phyloP scores from a whole-genome alignment of 352 stramenopile species.

The Peronosclerospora sorghi region DNA sequence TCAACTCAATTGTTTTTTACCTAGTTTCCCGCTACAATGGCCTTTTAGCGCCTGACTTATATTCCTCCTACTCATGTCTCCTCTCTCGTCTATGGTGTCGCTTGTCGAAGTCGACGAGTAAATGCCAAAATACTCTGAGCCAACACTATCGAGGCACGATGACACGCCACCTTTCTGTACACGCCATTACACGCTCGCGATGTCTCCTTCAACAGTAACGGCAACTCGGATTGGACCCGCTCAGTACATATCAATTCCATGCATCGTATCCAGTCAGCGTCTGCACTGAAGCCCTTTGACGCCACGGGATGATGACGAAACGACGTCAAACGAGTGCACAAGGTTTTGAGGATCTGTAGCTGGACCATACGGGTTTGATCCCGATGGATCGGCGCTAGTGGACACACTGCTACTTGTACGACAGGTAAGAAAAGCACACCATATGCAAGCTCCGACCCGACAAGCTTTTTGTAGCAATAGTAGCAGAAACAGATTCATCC shows the following conservation, averaged over 20 bases:
- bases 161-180: slow-evolving; percentile 7
- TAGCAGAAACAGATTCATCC: slow-evolving; percentile 44
- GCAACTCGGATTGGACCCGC: slow-evolving; percentile 34
- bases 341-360: slow-evolving; percentile 35
- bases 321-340: slow-evolving; percentile 26
- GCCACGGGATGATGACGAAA: slow-evolving; percentile 5
- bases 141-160: slow-evolving; percentile 27
- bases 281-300: not conserved
- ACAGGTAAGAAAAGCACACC: slow-evolving; percentile 18
- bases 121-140: slow-evolving; percentile 34
- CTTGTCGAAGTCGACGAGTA: slow-evolving; percentile 15
- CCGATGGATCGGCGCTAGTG: slow-evolving; percentile 17
- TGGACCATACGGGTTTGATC: slow-evolving; percentile 37
- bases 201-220: slow-evolving; percentile 11
- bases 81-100: too few relatives aligned
- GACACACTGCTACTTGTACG: slow-evolving; percentile 33
- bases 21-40: too few relatives aligned
- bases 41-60: too few relatives aligned
- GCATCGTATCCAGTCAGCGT: slow-evolving; percentile 15
- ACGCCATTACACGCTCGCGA: slow-evolving; percentile 1
- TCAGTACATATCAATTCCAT: slow-evolving; percentile 38
- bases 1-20: too few relatives aligned
- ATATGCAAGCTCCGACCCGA: slow-evolving; percentile 18
- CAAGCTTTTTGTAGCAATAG: slow-evolving; percentile 39
- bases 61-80: too few relatives aligned